Conservation (phyloP, 495 filamentous ascomycete species). For the Tetracladium marchalianum region DNA sequence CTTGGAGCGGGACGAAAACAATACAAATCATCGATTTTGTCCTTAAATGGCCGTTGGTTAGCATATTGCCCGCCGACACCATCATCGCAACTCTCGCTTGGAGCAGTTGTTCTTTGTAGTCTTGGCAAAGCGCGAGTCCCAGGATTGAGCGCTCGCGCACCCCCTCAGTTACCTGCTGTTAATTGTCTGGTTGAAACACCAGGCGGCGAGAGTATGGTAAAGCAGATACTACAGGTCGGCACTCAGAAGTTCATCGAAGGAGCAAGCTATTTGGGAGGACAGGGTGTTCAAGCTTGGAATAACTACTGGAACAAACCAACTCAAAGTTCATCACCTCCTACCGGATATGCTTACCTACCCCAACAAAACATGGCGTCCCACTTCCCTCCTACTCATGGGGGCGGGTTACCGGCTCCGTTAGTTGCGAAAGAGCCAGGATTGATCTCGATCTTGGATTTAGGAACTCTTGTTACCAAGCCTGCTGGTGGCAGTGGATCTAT, state of each 20-base stretch:
- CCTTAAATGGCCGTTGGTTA: slow-evolving; percentile 72
- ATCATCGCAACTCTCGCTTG: slow-evolving; percentile 58
- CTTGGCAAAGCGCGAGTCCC: slow-evolving; percentile 29
- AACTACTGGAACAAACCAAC: slow-evolving; percentile 72
- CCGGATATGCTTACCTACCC: slow-evolving; percentile 13
- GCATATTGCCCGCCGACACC: slow-evolving; percentile 71
- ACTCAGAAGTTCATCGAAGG: slow-evolving; percentile 87
- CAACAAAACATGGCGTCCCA: slow-evolving; percentile 22
- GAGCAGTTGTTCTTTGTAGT: slow-evolving; percentile 39
- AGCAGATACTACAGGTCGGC: slow-evolving; percentile 76
- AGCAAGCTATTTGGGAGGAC: slow-evolving; percentile 77
- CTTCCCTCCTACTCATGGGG: slow-evolving; percentile 73
- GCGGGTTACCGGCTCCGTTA: slow-evolving; percentile 29
- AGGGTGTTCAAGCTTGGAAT: slow-evolving; percentile 78
- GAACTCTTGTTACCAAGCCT: slow-evolving; percentile 41
- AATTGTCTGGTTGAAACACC: slow-evolving; percentile 70
- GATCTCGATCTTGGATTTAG: slow-evolving; percentile 77
- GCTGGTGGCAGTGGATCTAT: slow-evolving; percentile 23
- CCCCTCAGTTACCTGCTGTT: slow-evolving; percentile 64
- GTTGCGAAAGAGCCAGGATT: slow-evolving; percentile 59
- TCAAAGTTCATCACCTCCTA: slow-evolving; percentile 12
- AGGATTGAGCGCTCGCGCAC: slow-evolving; percentile 57
- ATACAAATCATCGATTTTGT: slow-evolving; percentile 48
- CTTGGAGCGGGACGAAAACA: slow-evolving; percentile 29
- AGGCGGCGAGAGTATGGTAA: slow-evolving; percentile 69